Percentiles rank a stretch among this genome's conserved stretches.
These are phyloP conservation scores for Chamaecrista fasciculata DNA, from an alignment of 306 rosid species.

Conservation along the genomic window DNA sequence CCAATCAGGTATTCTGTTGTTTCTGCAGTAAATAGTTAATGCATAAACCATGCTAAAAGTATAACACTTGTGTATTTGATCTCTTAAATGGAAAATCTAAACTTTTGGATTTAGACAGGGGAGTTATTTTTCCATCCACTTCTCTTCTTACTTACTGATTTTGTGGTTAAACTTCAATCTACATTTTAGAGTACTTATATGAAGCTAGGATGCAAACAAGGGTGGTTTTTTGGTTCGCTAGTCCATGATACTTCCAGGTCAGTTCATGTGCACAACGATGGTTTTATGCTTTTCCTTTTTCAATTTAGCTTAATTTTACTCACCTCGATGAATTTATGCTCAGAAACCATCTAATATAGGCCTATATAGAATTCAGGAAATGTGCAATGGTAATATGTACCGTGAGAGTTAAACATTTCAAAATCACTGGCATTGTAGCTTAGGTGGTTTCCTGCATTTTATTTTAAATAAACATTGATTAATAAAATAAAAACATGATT, in stretches of 20 bases:
- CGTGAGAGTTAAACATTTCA: background rate
- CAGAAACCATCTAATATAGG: constrained; percentile 9
- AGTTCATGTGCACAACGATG: constrained; percentile 36
- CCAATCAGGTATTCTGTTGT: constrained; percentile 67
- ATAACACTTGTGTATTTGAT: background rate
- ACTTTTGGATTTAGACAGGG: constrained; percentile 5
- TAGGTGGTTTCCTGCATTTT: too few species aligned
- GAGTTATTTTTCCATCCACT: constrained; percentile 17
- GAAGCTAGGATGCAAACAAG: constrained; percentile 79
- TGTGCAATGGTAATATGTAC: background rate
- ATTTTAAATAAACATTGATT: background rate
- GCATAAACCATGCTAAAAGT: constrained; percentile 11
- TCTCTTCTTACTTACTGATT: constrained; percentile 12
- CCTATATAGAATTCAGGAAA: constrained; percentile 1
- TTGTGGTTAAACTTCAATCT: constrained; percentile 18
- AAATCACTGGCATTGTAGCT: background rate
- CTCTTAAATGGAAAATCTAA: constrained; percentile 19
- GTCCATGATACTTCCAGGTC: constrained; percentile 65
- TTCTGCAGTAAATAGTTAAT: background rate
- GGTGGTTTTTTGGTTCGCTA: constrained; percentile 80
- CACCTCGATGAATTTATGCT: constrained; percentile 2
- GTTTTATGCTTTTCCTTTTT: constrained; percentile 16
- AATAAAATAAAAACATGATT: background rate
- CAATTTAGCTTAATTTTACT: background rate
- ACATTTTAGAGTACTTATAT: constrained; percentile 73